These are phyloP conservation scores for Coniochaeta sp. DNA, from an alignment of 2,329 filamentous ascomycete species.

Conservation along the genomic window DNA sequence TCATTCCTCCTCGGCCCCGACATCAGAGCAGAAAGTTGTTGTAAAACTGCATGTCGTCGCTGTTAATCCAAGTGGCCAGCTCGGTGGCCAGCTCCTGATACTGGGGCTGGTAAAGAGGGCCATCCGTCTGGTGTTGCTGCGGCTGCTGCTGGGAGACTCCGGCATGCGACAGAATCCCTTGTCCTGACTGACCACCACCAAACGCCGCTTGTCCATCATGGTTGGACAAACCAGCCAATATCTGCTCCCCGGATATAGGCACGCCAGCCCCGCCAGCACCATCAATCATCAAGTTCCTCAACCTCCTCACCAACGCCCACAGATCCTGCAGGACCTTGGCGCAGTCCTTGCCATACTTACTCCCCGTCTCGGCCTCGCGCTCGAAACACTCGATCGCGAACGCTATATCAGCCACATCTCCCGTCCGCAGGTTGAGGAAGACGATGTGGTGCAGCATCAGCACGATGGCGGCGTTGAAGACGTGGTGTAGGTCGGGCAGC, in stretches of 20 bases:
- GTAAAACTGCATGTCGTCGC: not conserved
- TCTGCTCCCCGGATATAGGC: not conserved
- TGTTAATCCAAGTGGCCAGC: not conserved
- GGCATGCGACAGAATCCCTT: not conserved
- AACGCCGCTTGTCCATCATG: no score
- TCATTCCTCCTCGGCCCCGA: no score
- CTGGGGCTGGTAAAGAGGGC: not conserved
- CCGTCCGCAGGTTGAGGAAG: constrained; percentile 21
- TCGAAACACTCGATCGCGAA: constrained; percentile 36
- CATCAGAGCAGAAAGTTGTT: not conserved
- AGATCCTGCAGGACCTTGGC: constrained; percentile 31
- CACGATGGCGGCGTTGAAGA: constrained; percentile 43
- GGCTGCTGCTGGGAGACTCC: not conserved
- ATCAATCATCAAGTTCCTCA: constrained; percentile 15
- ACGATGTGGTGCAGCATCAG: constrained; percentile 39
- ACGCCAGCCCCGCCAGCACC: not conserved
- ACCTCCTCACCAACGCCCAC: constrained; percentile 24
- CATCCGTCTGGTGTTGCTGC: not conserved
- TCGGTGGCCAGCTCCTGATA: not conserved
- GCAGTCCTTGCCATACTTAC: constrained; percentile 30
- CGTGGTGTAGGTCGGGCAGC: constrained; percentile 37
- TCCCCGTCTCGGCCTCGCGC: constrained; percentile 28
- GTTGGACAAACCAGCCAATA: not conserved
- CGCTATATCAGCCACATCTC: constrained; percentile 24
- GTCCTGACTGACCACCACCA: no score